Evolutionary conservation across 768 basidiomycete species (phyloP).

Genomic region (Psilocybe azurescens): DNA sequence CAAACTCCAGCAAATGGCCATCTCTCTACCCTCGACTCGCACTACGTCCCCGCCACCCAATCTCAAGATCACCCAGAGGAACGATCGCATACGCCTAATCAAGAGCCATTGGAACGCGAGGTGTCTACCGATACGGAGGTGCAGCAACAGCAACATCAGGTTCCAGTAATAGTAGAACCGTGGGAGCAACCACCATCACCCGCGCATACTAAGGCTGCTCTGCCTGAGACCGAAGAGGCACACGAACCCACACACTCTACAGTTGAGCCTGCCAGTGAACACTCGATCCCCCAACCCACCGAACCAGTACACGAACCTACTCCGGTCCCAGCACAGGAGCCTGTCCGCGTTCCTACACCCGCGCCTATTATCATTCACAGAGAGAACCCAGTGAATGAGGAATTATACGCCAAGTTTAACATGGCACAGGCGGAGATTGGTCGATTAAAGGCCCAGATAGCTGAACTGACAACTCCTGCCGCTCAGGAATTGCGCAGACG

Average conservation of each 20-base stretch:
- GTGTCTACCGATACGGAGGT: slow-evolving; percentile 50
- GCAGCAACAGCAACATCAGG: slow-evolving; percentile 24
- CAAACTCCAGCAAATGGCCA: slow-evolving; percentile 47
- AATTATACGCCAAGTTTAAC: slow-evolving; percentile 60
- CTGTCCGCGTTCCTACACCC: slow-evolving; percentile 30
- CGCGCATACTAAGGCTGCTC: slow-evolving; percentile 17
- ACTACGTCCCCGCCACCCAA: slow-evolving; percentile 25
- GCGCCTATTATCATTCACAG: slow-evolving; percentile 34
- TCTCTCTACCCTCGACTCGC: slow-evolving; percentile 33
- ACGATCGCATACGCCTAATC: slow-evolving; percentile 53
- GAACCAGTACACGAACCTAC: slow-evolving; percentile 17
- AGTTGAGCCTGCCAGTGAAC: slow-evolving; percentile 6
- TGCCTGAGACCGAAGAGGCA: not conserved
- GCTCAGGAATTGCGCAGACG: slow-evolving; percentile 64
- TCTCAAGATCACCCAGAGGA: slow-evolving; percentile 40
- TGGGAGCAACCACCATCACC: slow-evolving; percentile 22
- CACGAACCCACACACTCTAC: not conserved
- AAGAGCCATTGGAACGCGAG: slow-evolving; percentile 55
- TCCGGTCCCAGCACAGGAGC: slow-evolving; percentile 23
- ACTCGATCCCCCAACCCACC: not conserved
- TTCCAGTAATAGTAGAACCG: slow-evolving; percentile 26
- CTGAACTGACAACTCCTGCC: slow-evolving; percentile 23
- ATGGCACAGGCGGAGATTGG: slow-evolving; percentile 65
- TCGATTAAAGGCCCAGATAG: slow-evolving; percentile 34
- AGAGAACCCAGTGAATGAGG: slow-evolving; percentile 48